A percentile compares a stretch with the other conserved stretches of the same genome.
Conservation (phyloP, 805 yeast species). For the Debaryomyces tyrocola region DNA sequence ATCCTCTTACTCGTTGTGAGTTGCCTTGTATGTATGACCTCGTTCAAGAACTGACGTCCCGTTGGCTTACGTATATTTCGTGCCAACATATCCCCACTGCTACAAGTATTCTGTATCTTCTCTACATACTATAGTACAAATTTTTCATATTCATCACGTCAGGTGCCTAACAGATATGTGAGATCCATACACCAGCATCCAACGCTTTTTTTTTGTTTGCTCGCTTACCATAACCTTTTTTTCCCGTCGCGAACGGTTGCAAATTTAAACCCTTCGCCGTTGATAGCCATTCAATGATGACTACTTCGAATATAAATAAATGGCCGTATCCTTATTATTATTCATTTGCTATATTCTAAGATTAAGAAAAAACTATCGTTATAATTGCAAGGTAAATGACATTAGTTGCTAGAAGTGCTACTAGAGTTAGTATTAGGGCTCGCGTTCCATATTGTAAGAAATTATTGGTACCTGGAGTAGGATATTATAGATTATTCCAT, state of each 20-base stretch:
- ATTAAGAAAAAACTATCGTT: not conserved
- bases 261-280: not conserved
- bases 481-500: constrained; percentile 13
- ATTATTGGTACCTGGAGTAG: not conserved
- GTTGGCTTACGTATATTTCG: not conserved
- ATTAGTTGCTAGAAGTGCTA: not conserved
- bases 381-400: not conserved
- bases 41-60: not conserved
- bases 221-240: constrained; percentile 5
- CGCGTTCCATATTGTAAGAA: not conserved
- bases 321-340: not conserved
- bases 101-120: not conserved
- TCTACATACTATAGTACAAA: not conserved
- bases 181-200: not conserved
- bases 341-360: not conserved
- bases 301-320: not conserved
- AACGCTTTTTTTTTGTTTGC: not conserved
- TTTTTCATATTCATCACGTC: not conserved
- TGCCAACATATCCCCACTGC: not conserved
- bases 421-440: not conserved
- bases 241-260: not conserved
- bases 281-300: not conserved
- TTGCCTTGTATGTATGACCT: too few relatives aligned
- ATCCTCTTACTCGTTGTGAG: not conserved
- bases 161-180: not conserved